Evolutionary conservation across 257 asterid species (phyloP).

Genomic region (Paraleonurus japonicus): DNA sequence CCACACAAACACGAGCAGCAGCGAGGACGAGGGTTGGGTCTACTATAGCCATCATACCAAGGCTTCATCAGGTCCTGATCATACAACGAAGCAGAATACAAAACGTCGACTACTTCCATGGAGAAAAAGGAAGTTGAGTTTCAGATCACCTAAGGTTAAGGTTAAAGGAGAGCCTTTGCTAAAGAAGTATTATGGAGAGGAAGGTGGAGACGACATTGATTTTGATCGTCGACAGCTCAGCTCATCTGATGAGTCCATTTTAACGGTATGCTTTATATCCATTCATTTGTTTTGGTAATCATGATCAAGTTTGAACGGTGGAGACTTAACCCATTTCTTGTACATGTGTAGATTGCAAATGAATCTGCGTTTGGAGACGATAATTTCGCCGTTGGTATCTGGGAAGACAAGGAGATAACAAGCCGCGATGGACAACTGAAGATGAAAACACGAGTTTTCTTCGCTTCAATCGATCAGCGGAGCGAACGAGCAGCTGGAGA

Average conservation of each 20-base stretch:
- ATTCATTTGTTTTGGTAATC: neutral
- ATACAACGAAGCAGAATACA: conserved; percentile 32
- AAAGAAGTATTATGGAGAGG: conserved; percentile 66
- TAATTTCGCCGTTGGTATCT: conserved; percentile 62
- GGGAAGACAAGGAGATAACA: conserved; percentile 68
- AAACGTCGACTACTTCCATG: conserved; percentile 68
- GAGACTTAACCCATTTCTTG: neutral
- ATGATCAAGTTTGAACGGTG: neutral
- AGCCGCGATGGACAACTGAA: conserved; percentile 79
- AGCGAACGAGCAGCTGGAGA: conserved; percentile 87
- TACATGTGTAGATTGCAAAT: conserved; percentile 10
- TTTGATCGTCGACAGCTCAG: conserved; percentile 84
- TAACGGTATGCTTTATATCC: conserved; percentile 36
- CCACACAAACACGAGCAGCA: conserved; percentile 43
- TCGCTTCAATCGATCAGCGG: conserved; percentile 84
- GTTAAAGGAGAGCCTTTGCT: conserved; percentile 74
- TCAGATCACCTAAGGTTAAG: conserved; percentile 61
- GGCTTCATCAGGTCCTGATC: conserved; percentile 29
- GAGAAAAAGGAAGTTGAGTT: conserved; percentile 72
- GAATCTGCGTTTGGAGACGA: conserved; percentile 72
- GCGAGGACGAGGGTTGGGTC: conserved; percentile 67
- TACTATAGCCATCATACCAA: conserved; percentile 39
- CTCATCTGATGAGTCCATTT: conserved; percentile 65
- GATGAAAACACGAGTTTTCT: conserved; percentile 67
- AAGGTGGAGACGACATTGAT: conserved; percentile 92